Conservation (phyloP, 2,329 filamentous ascomycete species). For the Aspergillus vadensis region DNA sequence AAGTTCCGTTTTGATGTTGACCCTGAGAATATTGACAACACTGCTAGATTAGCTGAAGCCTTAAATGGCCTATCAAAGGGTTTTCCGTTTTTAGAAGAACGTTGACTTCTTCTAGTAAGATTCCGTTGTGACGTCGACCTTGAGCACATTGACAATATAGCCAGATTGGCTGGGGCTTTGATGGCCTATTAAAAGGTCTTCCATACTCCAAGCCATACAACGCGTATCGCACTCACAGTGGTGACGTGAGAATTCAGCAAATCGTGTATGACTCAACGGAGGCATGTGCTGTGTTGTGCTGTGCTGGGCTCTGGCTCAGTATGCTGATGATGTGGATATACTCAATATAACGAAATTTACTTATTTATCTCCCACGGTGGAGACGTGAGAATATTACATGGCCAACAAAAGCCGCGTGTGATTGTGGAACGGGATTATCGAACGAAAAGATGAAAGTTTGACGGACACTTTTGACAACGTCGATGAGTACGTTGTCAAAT, state of each 20-base stretch:
- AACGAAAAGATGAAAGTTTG: not conserved
- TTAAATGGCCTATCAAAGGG: not conserved
- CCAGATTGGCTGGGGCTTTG: not conserved
- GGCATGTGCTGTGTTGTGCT: no score
- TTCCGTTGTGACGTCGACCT: not conserved
- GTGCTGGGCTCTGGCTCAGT: no score
- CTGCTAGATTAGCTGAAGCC: not conserved
- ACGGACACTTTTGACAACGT: not conserved
- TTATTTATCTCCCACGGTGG: not conserved
- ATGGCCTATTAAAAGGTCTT: not conserved
- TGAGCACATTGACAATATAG: not conserved
- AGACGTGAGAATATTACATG: fast-evolving
- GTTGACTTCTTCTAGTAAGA: not conserved
- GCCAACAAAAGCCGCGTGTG: not conserved
- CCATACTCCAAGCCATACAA: not conserved
- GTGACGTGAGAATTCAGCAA: not conserved
- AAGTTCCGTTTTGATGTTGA: not conserved
- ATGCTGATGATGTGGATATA: no score
- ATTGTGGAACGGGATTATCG: not conserved
- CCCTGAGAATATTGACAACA: not conserved
- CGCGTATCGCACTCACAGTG: not conserved
- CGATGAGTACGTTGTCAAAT: not conserved
- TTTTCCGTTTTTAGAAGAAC: not conserved
- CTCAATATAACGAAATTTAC: no score
- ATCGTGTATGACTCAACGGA: no score